phyloP scores from a whole-genome alignment of 805 yeast genomes.

The Saccharomyces kudriavzevii region DNA sequence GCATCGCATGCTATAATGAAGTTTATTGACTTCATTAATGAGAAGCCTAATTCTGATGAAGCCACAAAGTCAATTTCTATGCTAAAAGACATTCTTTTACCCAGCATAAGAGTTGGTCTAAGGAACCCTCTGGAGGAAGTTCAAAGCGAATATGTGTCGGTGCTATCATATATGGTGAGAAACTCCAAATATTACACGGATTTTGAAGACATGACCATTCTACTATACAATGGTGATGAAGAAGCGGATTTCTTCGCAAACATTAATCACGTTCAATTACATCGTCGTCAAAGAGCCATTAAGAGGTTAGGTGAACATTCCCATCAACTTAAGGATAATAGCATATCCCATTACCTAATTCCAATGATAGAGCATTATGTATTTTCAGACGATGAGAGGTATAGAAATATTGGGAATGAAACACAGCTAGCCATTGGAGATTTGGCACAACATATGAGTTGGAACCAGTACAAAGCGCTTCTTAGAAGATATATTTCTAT shows the following conservation, averaged over 20 bases:
- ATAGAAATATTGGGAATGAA: constrained; percentile 56
- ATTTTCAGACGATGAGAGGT: constrained; percentile 47
- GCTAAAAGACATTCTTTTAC: constrained; percentile 50
- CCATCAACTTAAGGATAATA: constrained; percentile 40
- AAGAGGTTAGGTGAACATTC: constrained; percentile 49
- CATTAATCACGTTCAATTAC: constrained; percentile 73
- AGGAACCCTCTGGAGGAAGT: constrained; percentile 51
- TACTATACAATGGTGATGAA: constrained; percentile 60
- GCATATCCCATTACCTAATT: constrained; percentile 69
- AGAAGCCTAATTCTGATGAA: constrained; percentile 20
- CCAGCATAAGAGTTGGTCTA: constrained; percentile 59
- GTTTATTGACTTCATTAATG: constrained; percentile 51
- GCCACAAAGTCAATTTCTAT: constrained; percentile 28
- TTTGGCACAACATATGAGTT: constrained; percentile 51
- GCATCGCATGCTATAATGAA: constrained; percentile 57
- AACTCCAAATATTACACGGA: constrained; percentile 39
- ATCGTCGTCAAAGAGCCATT: constrained; percentile 79
- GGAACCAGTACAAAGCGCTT: constrained; percentile 76
- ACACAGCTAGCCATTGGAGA: constrained; percentile 54
- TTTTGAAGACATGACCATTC: constrained; percentile 55
- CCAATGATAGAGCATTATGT: constrained; percentile 84
- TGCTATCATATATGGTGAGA: constrained; percentile 56
- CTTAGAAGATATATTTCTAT: constrained; percentile 57
- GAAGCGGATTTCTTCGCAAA: constrained; percentile 77
- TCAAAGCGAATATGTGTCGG: constrained; percentile 61